Evolutionary conservation across 2,329 filamentous ascomycete species (phyloP), one percentile per base, ranked within the genome.

Genomic region (Sporothrix variecibatus): DNA sequence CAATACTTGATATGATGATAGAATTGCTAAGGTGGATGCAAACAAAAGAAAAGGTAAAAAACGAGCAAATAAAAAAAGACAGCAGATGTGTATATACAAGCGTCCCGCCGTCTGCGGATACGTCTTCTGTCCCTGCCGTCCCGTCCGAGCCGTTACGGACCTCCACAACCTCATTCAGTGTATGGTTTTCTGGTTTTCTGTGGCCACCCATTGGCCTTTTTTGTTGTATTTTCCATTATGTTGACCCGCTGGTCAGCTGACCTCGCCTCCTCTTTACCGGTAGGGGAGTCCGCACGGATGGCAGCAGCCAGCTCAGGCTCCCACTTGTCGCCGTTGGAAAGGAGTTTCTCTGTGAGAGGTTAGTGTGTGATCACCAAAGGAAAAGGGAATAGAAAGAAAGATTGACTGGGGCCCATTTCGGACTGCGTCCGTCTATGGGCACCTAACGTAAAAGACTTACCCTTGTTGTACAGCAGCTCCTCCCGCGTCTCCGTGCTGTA

Each of bases 401-500:
- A 15, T 34, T 23, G 4, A 34, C n/a, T 34, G 34, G 34, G 60
- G 60, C 34, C 60, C 60, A 43, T 43, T 34, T n/a, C 60, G n/a
- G 60, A 43, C 60, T 5, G 2, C 20, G 60, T 43, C 60, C n/a
- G 9, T 20, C 60, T 43, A 5, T 64, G 34, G 51, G 23, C 23
- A n/a, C n/a, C 62, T 1, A 20, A 8, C 62, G 2, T 20, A 8
- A 17, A 1, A 20, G 4, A 82, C 83, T 17, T 77, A 87, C 85
- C 89, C 89, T 98, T 98, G 87, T 98, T 98, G 88, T 98, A 98
- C 80, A 98, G 85, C 80, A 98, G 86, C 87, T 98, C 95, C 85
- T 99, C 95, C 82, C 95, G 91, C 77, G 88, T 90, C 85, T 90
- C 88, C 53, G 88, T 90, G 58, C 88, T 85, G 79, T 90, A 90